Percentiles rank a stretch among this genome's conserved stretches.
These are phyloP conservation scores for Endocalyx cinctus DNA, from an alignment of 2,329 filamentous ascomycete genomes.

Conservation along the genomic window DNA sequence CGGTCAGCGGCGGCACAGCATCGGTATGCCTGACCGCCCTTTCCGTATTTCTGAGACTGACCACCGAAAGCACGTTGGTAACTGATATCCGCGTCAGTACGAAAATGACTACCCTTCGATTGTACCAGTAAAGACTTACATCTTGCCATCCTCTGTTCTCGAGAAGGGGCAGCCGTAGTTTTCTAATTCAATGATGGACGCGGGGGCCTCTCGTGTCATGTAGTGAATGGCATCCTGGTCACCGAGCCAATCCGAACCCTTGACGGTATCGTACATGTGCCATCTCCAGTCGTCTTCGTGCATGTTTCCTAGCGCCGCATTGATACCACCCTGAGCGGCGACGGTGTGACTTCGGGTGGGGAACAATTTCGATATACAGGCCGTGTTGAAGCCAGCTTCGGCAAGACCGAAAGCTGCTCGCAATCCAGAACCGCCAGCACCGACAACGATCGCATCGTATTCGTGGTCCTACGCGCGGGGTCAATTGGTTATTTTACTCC, in stretches of 20 bases:
- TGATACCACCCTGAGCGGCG: constrained; percentile 79
- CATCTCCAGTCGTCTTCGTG: constrained; percentile 98
- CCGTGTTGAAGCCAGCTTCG: constrained; percentile 85
- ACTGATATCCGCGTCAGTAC: too few relatives aligned
- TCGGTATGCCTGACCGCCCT: constrained; percentile 96
- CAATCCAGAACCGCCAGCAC: constrained; percentile 75
- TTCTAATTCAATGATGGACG: constrained; percentile 89
- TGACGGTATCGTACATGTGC: constrained; percentile 99
- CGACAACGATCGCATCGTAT: constrained; percentile 95
- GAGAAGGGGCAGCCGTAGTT: constrained; percentile 97
- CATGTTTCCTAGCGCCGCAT: constrained; percentile 90
- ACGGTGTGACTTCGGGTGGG: constrained; percentile 83
- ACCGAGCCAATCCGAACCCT: constrained; percentile 95
- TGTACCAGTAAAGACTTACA: too few relatives aligned
- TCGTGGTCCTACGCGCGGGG: constrained; percentile 74
- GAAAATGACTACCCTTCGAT: too few relatives aligned
- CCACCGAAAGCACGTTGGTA: constrained; percentile 99
- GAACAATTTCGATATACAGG: constrained; percentile 83
- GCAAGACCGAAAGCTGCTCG: constrained; percentile 81
- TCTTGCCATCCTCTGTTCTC: constrained; percentile 92
- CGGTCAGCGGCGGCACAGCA: constrained; percentile 94
- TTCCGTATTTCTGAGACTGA: constrained; percentile 90
- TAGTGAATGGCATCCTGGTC: constrained; percentile 98
- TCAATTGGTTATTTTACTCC: constrained; percentile 18
- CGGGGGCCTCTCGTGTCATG: constrained; percentile 93